phyloP scores from a whole-genome alignment of 176 grass and related monocot genomes.

The Musa troglodytarum region DNA sequence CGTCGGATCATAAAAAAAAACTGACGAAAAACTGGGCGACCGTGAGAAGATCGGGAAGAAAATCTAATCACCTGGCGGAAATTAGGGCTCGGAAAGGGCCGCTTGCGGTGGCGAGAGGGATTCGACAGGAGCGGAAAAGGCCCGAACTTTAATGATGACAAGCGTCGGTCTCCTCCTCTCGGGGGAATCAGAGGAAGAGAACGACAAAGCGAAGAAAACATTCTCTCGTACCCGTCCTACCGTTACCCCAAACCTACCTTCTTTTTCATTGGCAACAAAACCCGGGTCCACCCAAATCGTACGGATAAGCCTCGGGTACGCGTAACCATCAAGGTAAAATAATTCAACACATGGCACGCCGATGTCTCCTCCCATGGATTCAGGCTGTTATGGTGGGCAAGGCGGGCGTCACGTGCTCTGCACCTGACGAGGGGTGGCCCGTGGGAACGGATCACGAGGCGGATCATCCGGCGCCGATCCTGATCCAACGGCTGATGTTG shows the following conservation, averaged over 20 bases:
- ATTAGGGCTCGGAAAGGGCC: neutral
- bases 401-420: neutral
- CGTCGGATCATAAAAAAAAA: neutral
- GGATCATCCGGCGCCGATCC: neutral
- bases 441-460: neutral
- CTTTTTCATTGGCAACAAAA: neutral
- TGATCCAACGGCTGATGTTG: neutral
- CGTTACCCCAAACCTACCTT: accelerated
- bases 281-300: neutral
- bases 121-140: neutral
- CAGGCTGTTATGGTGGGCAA: no score
- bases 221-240: no score
- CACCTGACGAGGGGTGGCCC: neutral
- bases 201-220: neutral
- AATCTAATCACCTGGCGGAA: neutral
- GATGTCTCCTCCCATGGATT: no score
- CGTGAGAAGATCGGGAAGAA: neutral
- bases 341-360: no score
- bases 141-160: neutral
- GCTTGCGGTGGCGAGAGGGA: neutral
- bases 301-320: no score
- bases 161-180: neutral
- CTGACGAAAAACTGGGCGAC: neutral
- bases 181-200: slow-evolving; percentile 9
- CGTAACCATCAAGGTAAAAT: no score